phyloP scores from a whole-genome alignment of 768 basidiomycete genomes.

The Kwoniella heveanensis region DNA sequence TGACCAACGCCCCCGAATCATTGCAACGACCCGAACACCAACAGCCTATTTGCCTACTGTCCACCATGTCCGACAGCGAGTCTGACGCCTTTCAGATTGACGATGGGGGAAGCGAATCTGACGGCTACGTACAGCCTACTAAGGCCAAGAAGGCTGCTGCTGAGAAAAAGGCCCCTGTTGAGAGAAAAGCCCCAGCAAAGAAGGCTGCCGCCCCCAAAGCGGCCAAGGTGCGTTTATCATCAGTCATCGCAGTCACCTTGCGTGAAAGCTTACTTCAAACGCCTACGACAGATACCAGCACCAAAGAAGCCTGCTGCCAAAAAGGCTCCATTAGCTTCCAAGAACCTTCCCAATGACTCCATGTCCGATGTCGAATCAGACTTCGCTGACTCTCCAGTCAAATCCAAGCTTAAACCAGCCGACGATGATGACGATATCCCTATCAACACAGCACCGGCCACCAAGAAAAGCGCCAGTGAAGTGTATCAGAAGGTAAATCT shows the following conservation, averaged over 20 bases:
- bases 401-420: conserved; percentile 61
- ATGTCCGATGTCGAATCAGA: conserved; percentile 44
- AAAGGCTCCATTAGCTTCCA: conserved; percentile 58
- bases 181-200: conserved; percentile 34
- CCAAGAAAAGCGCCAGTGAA: conserved; percentile 78
- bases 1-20: background rate
- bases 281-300: conserved; percentile 25
- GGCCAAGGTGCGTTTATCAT: conserved; percentile 22
- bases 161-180: conserved; percentile 30
- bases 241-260: too few relatives aligned
- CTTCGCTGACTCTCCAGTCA: conserved; percentile 57
- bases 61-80: conserved; percentile 47
- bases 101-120: conserved; percentile 43
- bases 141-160: conserved; percentile 30
- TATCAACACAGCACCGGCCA: conserved; percentile 28
- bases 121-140: conserved; percentile 32
- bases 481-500: conserved; percentile 82
- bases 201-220: conserved; percentile 34
- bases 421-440: conserved; percentile 37
- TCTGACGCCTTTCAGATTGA: conserved; percentile 27
- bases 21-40: background rate
- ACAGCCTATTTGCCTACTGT: background rate
- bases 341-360: conserved; percentile 50
- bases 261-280: conserved; percentile 17
- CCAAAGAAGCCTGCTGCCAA: conserved; percentile 38